Evolutionary conservation across 2,329 filamentous ascomycete species (phyloP).

Genomic region (Fusarium aywerte): DNA sequence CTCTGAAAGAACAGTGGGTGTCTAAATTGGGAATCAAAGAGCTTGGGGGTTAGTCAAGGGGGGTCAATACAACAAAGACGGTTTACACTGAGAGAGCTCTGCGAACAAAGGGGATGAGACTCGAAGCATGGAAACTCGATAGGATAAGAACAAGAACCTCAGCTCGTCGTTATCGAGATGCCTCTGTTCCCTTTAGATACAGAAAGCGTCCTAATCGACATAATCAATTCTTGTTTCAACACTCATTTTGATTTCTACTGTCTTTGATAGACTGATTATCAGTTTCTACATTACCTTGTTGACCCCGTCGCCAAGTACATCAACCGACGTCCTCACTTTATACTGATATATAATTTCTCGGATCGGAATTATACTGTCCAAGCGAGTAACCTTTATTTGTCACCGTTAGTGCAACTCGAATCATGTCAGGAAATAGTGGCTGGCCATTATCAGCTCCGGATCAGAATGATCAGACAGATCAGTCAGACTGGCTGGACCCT

Average conservation of each 20-base stretch:
- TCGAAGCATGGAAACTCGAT: background rate
- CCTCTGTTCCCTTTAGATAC: background rate
- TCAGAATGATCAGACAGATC: background rate
- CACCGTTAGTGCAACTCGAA: background rate
- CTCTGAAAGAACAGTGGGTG: background rate
- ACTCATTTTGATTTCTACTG: background rate
- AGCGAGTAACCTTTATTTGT: background rate
- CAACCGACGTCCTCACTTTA: background rate
- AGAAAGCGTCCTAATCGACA: background rate
- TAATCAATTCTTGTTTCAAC: background rate
- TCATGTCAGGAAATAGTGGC: background rate
- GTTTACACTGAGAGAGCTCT: background rate
- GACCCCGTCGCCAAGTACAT: background rate
- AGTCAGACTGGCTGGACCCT: background rate
- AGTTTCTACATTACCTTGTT: background rate
- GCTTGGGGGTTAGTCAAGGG: background rate
- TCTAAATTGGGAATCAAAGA: slow-evolving; percentile 26
- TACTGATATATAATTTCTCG: background rate
- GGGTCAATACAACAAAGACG: slow-evolving; percentile 19
- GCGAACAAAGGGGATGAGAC: slow-evolving; percentile 17
- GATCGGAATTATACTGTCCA: background rate
- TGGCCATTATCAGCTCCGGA: background rate
- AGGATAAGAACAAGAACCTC: slow-evolving; percentile 16
- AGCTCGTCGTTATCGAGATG: background rate
- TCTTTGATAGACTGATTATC: slow-evolving; percentile 4